Evolutionary conservation across 352 stramenopile species (phyloP).

Genomic region (Aphanomyces astaci): DNA sequence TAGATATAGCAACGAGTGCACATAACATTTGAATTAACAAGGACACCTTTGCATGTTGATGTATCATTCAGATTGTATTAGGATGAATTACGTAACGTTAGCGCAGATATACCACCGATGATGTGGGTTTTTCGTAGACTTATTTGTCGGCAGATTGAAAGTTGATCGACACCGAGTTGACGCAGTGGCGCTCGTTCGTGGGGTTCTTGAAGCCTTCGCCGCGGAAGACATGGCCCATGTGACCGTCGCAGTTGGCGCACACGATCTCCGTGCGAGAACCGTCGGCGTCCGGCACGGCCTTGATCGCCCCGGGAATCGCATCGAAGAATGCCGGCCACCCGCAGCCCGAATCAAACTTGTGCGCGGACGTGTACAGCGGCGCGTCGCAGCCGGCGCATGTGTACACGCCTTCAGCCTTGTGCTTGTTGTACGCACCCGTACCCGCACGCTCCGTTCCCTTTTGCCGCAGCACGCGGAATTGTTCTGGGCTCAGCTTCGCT

Average conservation of each 20-base stretch:
- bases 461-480: slow-evolving; percentile 83
- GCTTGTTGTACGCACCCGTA: slow-evolving; percentile 86
- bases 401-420: slow-evolving; percentile 79
- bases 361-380: slow-evolving; percentile 79
- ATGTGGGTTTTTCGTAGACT: no score
- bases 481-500: slow-evolving; percentile 53
- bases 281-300: slow-evolving; percentile 61
- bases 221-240: slow-evolving; percentile 90
- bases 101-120: no score
- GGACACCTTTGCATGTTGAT: background rate
- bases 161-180: slow-evolving; percentile 86
- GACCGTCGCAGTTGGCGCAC: slow-evolving; percentile 79
- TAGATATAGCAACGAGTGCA: background rate
- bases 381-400: slow-evolving; percentile 82
- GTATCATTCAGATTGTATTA: background rate
- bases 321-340: slow-evolving; percentile 89
- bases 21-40: background rate
- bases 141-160: slow-evolving; percentile 30
- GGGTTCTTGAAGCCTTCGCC: slow-evolving; percentile 80
- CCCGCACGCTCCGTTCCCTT: slow-evolving; percentile 85
- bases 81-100: no score
- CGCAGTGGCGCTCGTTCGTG: slow-evolving; percentile 84
- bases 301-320: slow-evolving; percentile 80
- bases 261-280: slow-evolving; percentile 80
- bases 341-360: slow-evolving; percentile 87